Percentiles rank a stretch among this genome's conserved stretches.
These are phyloP conservation scores for Talaromyces nanjingensis DNA, from an alignment of 495 filamentous ascomycete genomes.

Conservation along the genomic window DNA sequence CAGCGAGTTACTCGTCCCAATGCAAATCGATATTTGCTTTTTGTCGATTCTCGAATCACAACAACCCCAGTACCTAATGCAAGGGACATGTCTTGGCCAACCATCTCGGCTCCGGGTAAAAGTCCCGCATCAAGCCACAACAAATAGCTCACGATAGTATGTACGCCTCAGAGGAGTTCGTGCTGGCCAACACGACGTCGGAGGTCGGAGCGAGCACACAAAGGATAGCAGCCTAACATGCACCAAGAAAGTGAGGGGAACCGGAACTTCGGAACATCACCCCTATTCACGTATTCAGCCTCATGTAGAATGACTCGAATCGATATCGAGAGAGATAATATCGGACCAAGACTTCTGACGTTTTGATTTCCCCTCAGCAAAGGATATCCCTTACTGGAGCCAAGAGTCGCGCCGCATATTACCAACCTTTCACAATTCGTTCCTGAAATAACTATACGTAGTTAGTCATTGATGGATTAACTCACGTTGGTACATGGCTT, in stretches of 20 bases:
- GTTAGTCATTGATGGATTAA: neutral
- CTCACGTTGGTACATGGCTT: neutral
- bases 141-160: neutral
- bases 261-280: neutral
- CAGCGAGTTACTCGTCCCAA: neutral
- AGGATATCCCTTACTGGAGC: neutral
- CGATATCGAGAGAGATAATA: neutral
- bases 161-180: too few relatives aligned
- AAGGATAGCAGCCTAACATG: neutral
- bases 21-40: neutral
- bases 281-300: neutral
- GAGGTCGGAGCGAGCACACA: neutral
- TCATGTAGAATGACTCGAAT: neutral
- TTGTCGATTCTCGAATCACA: neutral
- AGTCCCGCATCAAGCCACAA: neutral
- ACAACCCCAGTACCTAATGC: neutral
- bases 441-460: neutral
- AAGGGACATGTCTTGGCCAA: neutral
- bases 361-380: neutral
- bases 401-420: neutral
- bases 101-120: neutral
- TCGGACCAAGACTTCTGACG: neutral
- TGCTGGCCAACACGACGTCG: neutral
- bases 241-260: neutral
- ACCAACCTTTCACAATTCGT: neutral